Conservation (phyloP, 2,329 filamentous ascomycete species). For the Botryosphaeria agaves region DNA sequence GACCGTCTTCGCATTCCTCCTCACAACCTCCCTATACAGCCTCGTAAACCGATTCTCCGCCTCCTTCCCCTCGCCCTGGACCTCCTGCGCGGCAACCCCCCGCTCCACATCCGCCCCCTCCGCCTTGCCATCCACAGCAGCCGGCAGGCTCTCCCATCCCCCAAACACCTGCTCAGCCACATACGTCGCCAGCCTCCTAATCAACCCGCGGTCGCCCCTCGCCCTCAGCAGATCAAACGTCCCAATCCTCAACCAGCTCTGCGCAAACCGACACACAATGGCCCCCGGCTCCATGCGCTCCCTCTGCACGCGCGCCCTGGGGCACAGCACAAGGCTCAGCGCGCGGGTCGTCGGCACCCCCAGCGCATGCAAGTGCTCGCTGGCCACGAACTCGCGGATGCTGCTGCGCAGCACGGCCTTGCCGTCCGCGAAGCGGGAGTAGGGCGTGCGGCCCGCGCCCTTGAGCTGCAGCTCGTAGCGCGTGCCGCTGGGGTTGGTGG, state of each 20-base stretch:
- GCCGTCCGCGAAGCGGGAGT: slow-evolving; percentile 90
- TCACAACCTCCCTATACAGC: slow-evolving; percentile 72
- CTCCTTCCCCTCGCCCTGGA: slow-evolving; percentile 49
- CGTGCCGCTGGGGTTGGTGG: slow-evolving; percentile 51
- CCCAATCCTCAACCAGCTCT: slow-evolving; percentile 84
- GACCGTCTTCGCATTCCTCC: slow-evolving; percentile 73
- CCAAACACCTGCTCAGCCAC: slow-evolving; percentile 74
- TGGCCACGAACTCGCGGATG: slow-evolving; percentile 87
- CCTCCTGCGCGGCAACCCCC: slow-evolving; percentile 26
- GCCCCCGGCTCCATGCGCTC: slow-evolving; percentile 79
- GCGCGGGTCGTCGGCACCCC: slow-evolving; percentile 76
- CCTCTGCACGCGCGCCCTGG: slow-evolving; percentile 53
- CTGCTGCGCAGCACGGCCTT: slow-evolving; percentile 85
- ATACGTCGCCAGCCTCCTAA: slow-evolving; percentile 63
- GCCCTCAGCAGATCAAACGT: slow-evolving; percentile 86
- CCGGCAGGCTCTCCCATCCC: slow-evolving; percentile 74
- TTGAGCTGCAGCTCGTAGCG: slow-evolving; percentile 90
- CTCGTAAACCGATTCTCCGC: slow-evolving; percentile 77
- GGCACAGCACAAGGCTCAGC: slow-evolving; percentile 61
- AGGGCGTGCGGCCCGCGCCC: slow-evolving; percentile 82
- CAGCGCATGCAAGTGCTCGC: slow-evolving; percentile 73
- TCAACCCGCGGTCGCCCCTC: slow-evolving; percentile 58
- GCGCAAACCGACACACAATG: slow-evolving; percentile 80
- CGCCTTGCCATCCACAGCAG: slow-evolving; percentile 28
- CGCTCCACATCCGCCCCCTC: slow-evolving; percentile 22